Evolutionary conservation across 2,329 filamentous ascomycete genomes (phyloP), one percentile per base, ranked within the genome.

Genomic region (Cladophialophora bantiana): DNA sequence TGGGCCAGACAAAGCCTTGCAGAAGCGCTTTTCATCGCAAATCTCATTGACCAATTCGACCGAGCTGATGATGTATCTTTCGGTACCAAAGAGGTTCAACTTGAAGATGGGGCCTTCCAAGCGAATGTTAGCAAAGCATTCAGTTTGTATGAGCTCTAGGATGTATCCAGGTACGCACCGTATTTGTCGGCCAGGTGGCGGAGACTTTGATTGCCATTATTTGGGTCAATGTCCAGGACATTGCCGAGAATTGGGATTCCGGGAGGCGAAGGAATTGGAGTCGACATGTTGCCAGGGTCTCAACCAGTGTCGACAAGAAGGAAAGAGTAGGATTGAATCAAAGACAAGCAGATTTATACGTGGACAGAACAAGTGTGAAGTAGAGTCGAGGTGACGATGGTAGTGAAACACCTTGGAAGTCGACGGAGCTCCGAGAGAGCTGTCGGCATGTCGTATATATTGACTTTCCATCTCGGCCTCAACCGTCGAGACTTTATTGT

Each of bases 11-110:
- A 90, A 77, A 0, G 80, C 77, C 75, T 92, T 92, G 31, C 80
- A 73, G 74, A 92, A 90, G n/a, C 88, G 81, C 66, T 83, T 86
- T 75, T 91, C 89, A 68, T 91, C 83, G 70, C 86, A 90, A 7
- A 85, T 73, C 72, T 91, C 89, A 64, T 89, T 83, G 36, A 90
- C 79, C 0, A 91, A 78, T 42, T 83, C 83, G 18, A 84, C 82
- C 36, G 79, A 85, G 52, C 80, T 83, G 53, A 86, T 78, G 64
- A 89, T 78, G 53, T 88, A 80, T 15, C 81, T 74, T 4, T 78
- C 73, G 13, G 75, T 77, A 1, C 83, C 80, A 4, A 83, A 81
- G 4, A 88, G 74, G 15, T 77, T 81, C 58, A 91, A 78, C 69
- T 85, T 83, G 73, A 82, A 90, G 65, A 90, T 88, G n/a, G 85